Evolutionary conservation across 768 basidiomycete genomes (phyloP).

Genomic region (Clitopilus passeckerianus): DNA sequence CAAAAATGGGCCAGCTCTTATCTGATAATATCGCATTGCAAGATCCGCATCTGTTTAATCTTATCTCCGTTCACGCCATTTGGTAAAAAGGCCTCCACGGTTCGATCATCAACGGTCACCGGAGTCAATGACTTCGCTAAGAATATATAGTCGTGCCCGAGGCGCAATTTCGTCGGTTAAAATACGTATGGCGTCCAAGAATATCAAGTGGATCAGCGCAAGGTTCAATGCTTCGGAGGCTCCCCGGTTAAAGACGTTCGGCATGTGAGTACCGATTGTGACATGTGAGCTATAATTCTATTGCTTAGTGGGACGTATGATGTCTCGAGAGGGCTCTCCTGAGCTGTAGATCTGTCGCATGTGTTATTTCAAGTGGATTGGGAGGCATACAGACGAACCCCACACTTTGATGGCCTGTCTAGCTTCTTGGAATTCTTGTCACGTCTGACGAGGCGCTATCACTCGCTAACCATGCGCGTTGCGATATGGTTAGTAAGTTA

Average conservation of each 20-base stretch:
- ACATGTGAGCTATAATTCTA: neutral
- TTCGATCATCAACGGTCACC: neutral
- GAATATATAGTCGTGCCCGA: neutral
- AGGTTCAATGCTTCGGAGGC: neutral
- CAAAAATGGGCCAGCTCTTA: neutral
- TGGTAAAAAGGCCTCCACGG: neutral
- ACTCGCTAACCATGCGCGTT: neutral
- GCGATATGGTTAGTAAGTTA: neutral
- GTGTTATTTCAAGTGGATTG: neutral
- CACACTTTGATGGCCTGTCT: neutral
- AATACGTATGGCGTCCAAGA: neutral
- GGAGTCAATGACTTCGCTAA: neutral
- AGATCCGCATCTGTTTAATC: conserved; percentile 2
- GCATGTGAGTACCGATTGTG: neutral
- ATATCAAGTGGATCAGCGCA: neutral
- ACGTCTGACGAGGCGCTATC: neutral
- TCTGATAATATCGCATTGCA: conserved; percentile 6
- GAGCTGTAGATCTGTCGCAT: neutral
- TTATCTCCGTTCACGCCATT: conserved; percentile 2
- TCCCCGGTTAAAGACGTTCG: neutral
- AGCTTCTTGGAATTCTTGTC: neutral
- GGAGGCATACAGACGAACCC: neutral
- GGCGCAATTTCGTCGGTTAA: neutral
- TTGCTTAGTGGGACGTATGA: neutral
- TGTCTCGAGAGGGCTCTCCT: neutral